Evolutionary conservation across 352 stramenopile genomes (phyloP), one percentile per base, ranked within the genome.

Genomic region (Phytopythium cucurbitacearum): DNA sequence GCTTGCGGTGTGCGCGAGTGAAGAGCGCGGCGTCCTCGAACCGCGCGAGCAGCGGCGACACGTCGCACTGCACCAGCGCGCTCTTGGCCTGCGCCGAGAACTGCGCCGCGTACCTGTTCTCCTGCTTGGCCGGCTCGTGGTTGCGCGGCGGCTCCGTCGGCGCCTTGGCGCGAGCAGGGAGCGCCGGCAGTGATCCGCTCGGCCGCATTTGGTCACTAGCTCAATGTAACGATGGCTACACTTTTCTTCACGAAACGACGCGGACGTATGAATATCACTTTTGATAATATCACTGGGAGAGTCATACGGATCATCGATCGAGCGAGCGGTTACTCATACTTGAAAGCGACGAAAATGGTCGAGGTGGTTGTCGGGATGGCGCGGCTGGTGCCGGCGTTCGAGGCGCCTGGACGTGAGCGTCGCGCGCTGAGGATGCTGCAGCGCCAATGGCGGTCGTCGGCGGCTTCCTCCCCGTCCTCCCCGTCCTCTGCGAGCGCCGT

Each of bases 321-420:
- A 28, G 21, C 21, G 21, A 28, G 21, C 21, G 21, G 21, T 28
- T 28, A 28, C 21, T 28, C 21, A 28, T 28, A 28, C 21, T 28
- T 28, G 21, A 37, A 48, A 21, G 32, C 43, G 43, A 38, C 43
- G 21, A 28, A 28, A 28, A 28, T 28, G 5, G 11, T 9, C 15
- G 10, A 21, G 3, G 51, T 72, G 11, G 59, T 52, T n/a, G 51
- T 86, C 13, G 72, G 50, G 9, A 56, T 85, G 32, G 56, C 64
- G 49, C 64, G 66, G 13, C 57, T 51, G 28, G 68, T 82, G 28
- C 48, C 65, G 38, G 69, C 75, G 2, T 86, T 82, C 55, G 75
- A 80, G 51, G 39, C 65, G n/a, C 65, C 68, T 1, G 67, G 76
- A 11, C 40, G 45, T 0, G 75, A 86, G 54, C 57, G 21, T 7